Evolutionary conservation across 2,329 filamentous ascomycete genomes (phyloP).

Genomic region (Celoporthe dispersa): DNA sequence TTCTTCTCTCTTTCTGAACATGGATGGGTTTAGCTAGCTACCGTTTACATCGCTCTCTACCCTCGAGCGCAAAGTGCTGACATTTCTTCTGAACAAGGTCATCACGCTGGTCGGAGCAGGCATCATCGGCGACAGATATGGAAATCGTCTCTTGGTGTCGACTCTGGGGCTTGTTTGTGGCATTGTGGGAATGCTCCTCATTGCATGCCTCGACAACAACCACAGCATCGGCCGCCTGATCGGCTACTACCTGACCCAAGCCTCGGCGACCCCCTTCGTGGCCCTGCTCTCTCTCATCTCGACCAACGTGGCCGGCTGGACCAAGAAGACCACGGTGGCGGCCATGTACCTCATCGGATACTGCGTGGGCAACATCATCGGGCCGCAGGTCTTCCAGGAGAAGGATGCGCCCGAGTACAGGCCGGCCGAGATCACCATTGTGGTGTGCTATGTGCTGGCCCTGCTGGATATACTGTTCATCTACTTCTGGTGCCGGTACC

Average conservation of each 20-base stretch:
- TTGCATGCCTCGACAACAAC: constrained; percentile 63
- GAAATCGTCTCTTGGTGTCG: constrained; percentile 62
- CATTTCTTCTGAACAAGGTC: constrained; percentile 30
- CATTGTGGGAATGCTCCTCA: constrained; percentile 67
- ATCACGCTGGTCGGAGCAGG: constrained; percentile 36
- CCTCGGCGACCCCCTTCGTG: constrained; percentile 65
- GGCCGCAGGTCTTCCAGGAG: constrained; percentile 60
- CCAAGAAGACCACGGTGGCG: constrained; percentile 63
- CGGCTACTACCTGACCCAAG: constrained; percentile 69
- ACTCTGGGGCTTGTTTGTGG: constrained; percentile 55
- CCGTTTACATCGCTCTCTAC: too few species aligned
- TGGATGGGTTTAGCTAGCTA: constrained; percentile 8
- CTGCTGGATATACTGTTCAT: constrained; percentile 63
- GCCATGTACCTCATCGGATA: constrained; percentile 58
- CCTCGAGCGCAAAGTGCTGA: constrained; percentile 35
- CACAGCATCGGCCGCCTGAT: constrained; percentile 63
- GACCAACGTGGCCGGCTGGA: constrained; percentile 62
- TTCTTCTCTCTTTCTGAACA: not conserved
- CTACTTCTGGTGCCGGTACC: constrained; percentile 61
- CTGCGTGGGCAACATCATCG: constrained; percentile 57
- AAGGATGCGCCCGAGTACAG: constrained; percentile 63
- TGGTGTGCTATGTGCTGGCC: constrained; percentile 60
- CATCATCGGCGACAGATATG: constrained; percentile 59
- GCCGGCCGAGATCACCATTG: constrained; percentile 66
- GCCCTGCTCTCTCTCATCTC: constrained; percentile 66